These are phyloP conservation scores for Polytolypa hystricis DNA, from an alignment of 2,329 filamentous ascomycete genomes.

Conservation along the genomic window DNA sequence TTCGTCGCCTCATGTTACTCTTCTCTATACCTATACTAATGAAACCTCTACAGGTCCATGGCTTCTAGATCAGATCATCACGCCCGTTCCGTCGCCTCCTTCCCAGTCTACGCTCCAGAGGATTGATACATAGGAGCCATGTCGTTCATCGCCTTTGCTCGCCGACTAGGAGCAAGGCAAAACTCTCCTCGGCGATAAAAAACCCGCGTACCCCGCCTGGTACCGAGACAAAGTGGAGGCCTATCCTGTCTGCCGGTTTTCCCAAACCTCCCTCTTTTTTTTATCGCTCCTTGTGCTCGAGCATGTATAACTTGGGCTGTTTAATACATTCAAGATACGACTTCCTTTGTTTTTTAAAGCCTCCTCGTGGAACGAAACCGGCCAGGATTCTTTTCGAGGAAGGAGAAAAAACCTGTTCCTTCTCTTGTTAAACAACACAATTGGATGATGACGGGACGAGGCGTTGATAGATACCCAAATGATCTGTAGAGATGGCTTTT, in stretches of 20 bases:
- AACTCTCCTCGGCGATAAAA: not conserved
- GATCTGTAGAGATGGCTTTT: not conserved
- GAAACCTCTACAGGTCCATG: slow-evolving; percentile 41
- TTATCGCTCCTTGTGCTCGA: not conserved
- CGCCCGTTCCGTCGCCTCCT: slow-evolving; percentile 34
- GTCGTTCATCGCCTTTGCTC: slow-evolving; percentile 15
- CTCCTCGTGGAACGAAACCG: too few relatives aligned
- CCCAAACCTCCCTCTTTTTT: not conserved
- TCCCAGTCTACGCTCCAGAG: slow-evolving; percentile 29
- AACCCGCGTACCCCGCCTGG: not conserved
- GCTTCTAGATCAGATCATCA: slow-evolving; percentile 37
- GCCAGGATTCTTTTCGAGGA: not conserved
- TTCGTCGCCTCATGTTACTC: not conserved
- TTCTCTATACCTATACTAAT: slow-evolving; percentile 1
- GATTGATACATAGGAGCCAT: slow-evolving; percentile 27
- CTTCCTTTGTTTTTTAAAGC: too few relatives aligned
- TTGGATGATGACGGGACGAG: not conserved
- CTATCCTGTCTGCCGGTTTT: not conserved
- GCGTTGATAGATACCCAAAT: not conserved
- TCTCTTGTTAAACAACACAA: not conserved
- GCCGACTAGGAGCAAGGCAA: slow-evolving; percentile 8
- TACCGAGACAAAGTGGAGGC: too few relatives aligned
- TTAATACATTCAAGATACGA: not conserved
- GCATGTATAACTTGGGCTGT: not conserved
- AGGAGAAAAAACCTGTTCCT: not conserved